Evolutionary conservation across 495 filamentous ascomycete species (phyloP).

Genomic region (Physcia stellaris): DNA sequence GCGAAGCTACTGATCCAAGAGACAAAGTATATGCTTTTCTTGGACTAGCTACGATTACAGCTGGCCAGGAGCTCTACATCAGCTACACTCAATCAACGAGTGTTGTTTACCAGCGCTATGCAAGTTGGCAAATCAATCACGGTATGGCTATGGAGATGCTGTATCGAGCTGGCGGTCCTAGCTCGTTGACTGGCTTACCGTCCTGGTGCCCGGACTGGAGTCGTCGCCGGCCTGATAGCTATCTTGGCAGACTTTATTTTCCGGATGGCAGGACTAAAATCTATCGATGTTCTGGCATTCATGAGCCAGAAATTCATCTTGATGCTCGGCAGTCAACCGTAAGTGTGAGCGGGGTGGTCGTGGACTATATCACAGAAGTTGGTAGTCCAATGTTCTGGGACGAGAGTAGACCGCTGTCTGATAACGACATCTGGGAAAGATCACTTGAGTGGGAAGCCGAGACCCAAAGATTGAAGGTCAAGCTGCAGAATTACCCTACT

Average conservation of each 20-base stretch:
- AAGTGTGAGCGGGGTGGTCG: neutral
- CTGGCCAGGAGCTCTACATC: neutral
- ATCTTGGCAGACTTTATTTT: neutral
- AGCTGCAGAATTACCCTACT: neutral
- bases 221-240: neutral
- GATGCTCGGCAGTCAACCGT: neutral
- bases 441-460: neutral
- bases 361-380: neutral
- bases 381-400: neutral
- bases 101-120: neutral
- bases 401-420: neutral
- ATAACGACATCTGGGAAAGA: neutral
- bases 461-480: neutral
- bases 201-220: neutral
- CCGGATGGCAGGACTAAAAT: neutral
- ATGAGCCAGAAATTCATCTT: neutral
- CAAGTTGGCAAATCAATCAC: neutral
- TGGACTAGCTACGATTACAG: neutral
- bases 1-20: constrained; percentile 1
- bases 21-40: neutral
- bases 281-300: neutral
- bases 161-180: neutral
- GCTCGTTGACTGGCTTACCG: neutral
- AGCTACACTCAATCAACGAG: neutral
- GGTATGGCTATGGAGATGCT: neutral